These are phyloP conservation scores for Hygrophoropsis aurantiaca DNA, from an alignment of 768 basidiomycete genomes.

Conservation along the genomic window DNA sequence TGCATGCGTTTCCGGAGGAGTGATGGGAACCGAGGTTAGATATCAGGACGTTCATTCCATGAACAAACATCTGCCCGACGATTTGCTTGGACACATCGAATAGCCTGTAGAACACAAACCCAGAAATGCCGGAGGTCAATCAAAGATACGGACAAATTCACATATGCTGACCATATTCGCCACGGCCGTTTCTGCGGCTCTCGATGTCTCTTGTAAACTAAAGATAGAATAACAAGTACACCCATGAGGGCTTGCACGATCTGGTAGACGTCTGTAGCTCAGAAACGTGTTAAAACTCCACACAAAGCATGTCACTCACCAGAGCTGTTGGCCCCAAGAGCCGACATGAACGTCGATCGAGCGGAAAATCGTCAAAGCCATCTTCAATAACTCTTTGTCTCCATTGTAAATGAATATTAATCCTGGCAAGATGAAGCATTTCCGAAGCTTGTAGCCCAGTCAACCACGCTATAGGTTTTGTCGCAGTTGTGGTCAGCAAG, in stretches of 20 bases:
- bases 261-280: constrained; percentile 34
- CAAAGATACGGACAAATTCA: not conserved
- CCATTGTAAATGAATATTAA: too few relatives aligned
- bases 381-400: not conserved
- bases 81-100: constrained; percentile 94
- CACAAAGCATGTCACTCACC: constrained; percentile 22
- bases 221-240: constrained; percentile 81
- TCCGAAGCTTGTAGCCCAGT: too few relatives aligned
- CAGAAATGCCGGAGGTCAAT: constrained; percentile 1
- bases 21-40: constrained; percentile 74
- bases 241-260: constrained; percentile 87
- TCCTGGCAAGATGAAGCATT: too few relatives aligned
- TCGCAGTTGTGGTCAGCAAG: too few relatives aligned
- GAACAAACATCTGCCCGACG: constrained; percentile 80
- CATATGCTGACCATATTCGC: constrained; percentile 76
- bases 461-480: too few relatives aligned
- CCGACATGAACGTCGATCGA: constrained; percentile 44
- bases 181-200: constrained; percentile 86
- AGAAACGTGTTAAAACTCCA: not conserved
- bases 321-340: constrained; percentile 50
- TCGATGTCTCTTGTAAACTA: constrained; percentile 85
- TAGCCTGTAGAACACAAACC: constrained; percentile 47
- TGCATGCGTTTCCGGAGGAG: constrained; percentile 81
- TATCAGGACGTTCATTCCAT: constrained; percentile 74
- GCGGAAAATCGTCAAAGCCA: constrained; percentile 26